Evolutionary conservation across 2,329 filamentous ascomycete species (phyloP).

Genomic region (Bretziella fagacearum): DNA sequence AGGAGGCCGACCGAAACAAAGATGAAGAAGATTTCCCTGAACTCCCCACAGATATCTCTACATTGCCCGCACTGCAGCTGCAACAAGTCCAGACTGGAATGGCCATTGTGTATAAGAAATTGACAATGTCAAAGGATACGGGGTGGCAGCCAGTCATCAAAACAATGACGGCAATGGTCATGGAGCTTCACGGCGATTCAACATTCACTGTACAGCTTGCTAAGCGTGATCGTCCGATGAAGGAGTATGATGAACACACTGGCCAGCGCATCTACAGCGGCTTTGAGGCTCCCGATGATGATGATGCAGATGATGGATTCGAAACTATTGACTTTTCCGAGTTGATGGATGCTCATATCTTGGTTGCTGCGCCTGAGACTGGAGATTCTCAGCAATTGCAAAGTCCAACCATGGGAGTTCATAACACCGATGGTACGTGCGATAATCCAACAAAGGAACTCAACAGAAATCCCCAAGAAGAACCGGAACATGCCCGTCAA

Average conservation of each 20-base stretch:
- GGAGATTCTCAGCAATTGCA: no score
- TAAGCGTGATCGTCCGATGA: conserved; percentile 44
- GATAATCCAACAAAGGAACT: no score
- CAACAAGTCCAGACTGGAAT: no score
- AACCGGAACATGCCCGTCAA: no score
- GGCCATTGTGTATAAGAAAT: conserved; percentile 52
- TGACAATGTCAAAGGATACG: conserved; percentile 42
- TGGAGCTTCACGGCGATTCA: conserved; percentile 34
- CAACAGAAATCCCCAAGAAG: no score
- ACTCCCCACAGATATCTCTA: conserved; percentile 39
- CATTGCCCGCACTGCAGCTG: no score
- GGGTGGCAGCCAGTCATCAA: conserved; percentile 49
- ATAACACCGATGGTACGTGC: no score
- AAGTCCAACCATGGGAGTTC: no score
- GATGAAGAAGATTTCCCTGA: conserved; percentile 39
- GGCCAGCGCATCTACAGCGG: conserved; percentile 52
- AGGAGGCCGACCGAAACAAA: background rate
- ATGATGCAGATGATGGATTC: no score
- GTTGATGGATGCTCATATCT: no score
- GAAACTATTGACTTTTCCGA: no score
- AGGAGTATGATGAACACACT: conserved; percentile 38
- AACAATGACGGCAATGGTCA: conserved; percentile 48
- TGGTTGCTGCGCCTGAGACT: no score
- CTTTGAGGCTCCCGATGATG: conserved; percentile 56
- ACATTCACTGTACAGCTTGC: conserved; percentile 48